Evolutionary conservation across 2,329 filamentous ascomycete species (phyloP).

Genomic region (Venturia nashicola): DNA sequence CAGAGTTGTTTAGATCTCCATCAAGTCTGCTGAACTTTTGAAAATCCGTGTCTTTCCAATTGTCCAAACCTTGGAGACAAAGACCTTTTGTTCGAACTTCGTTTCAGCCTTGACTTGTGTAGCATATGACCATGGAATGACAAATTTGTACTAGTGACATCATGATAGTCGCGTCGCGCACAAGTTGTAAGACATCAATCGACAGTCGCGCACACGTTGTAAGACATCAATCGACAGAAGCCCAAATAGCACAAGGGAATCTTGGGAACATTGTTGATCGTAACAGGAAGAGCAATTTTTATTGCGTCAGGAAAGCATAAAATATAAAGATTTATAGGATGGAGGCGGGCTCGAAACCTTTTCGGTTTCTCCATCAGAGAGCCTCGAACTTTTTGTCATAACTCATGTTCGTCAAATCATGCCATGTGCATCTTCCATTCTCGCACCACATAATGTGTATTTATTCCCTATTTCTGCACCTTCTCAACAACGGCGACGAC

Average conservation of each 20-base stretch:
- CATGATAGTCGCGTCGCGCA: too few relatives aligned
- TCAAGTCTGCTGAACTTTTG: not conserved
- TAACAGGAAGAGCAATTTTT: not conserved
- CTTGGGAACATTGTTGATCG: too few relatives aligned
- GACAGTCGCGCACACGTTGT: too few relatives aligned
- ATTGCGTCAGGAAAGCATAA: not conserved
- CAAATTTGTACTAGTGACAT: too few relatives aligned
- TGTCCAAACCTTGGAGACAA: too few relatives aligned
- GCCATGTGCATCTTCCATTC: not conserved
- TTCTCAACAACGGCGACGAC: constrained; percentile 69
- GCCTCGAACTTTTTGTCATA: not conserved
- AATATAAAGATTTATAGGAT: not conserved
- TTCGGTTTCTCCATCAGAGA: not conserved
- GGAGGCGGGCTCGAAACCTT: not conserved
- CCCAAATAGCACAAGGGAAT: not conserved
- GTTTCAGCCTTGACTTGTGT: too few relatives aligned
- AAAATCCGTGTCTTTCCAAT: too few relatives aligned
- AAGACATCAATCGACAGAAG: not conserved
- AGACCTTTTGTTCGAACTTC: too few relatives aligned
- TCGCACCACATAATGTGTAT: not conserved
- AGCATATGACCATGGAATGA: too few relatives aligned
- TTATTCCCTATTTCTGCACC: constrained; percentile 46
- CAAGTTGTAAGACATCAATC: not conserved
- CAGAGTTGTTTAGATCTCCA: not conserved
- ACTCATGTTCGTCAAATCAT: constrained; percentile 1